Conservation (phyloP, 140 eudicot genomes). For the Stevia rebaudiana region DNA sequence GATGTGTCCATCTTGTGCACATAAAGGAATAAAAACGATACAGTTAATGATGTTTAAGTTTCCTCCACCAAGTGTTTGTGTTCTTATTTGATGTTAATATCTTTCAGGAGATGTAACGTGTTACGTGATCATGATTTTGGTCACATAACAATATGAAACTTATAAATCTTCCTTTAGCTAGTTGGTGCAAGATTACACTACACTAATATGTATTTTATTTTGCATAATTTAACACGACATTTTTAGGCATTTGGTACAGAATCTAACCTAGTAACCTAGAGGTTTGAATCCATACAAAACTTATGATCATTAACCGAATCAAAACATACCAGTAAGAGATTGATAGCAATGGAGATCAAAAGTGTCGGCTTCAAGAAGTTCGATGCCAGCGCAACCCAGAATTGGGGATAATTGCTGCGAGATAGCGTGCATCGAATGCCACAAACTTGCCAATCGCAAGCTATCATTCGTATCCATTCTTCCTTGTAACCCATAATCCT, state of each 20-base stretch:
- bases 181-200: too few species aligned
- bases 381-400: conserved; percentile 63
- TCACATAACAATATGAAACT: neutral
- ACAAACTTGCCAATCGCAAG: conserved; percentile 80
- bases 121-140: neutral
- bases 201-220: neutral
- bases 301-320: neutral
- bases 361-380: conserved; percentile 88
- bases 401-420: conserved; percentile 91
- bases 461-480: conserved; percentile 96
- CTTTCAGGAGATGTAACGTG: neutral
- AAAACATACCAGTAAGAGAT: conserved; percentile 70
- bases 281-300: neutral
- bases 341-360: conserved; percentile 96
- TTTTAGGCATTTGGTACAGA: neutral
- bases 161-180: neutral
- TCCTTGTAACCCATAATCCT: conserved; percentile 96
- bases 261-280: neutral
- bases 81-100: neutral
- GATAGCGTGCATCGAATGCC: conserved; percentile 99
- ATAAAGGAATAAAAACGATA: neutral
- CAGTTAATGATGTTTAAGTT: neutral
- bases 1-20: neutral
- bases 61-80: neutral
- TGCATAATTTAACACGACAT: neutral